Evolutionary conservation across 2,329 filamentous ascomycete genomes (phyloP), one percentile per base, ranked within the genome.

Genomic region (Arthrobotrys musiformis): DNA sequence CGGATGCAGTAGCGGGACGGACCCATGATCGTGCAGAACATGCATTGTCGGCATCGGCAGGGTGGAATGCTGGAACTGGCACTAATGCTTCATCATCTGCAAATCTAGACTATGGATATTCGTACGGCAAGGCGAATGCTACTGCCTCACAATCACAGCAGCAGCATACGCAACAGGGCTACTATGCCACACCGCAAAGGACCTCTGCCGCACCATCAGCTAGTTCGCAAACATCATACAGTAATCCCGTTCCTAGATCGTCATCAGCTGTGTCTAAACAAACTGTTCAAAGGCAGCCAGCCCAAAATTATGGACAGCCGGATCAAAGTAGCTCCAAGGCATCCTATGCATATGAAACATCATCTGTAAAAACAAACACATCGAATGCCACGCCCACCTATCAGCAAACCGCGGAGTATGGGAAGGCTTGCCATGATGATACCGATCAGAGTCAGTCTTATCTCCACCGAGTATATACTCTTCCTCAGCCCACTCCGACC

Each of bases 371-470:
- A 30, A 56, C 37, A n/a, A 67, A 60, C 33, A 8, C 33, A 4
- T 44, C 56, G 35, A 40, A 46, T 19, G 9, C 17, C 6, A 17
- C 52, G 7, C 9, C 63, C 22, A 35, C 17, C 4, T 68, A 76
- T 22, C 72, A 75, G 15, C 62, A 64, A 15, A 9, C 19, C 6
- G 19, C 37, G 8, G 63, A 60, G 6, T 58, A 70, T n/a, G 50
- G 46, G n/a, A 76, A 60, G 19, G 7, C 46, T 11, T 76, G 70
- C 11, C 64, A 64, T n/a, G 64, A 76, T 60, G 64, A 66, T 8
- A n/a, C 56, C 8, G 72, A 70, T 26, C 72, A 69, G 24, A 30
- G n/a, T 26, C 64, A 69, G 19, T 64, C 56, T 6, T 70, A 63
- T 52, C 64, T 76, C 13, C 46, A 69, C 28, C 22, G 28, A 17